Evolutionary conservation across 2,329 filamentous ascomycete genomes (phyloP).

Genomic region (Metarhizium humberi): DNA sequence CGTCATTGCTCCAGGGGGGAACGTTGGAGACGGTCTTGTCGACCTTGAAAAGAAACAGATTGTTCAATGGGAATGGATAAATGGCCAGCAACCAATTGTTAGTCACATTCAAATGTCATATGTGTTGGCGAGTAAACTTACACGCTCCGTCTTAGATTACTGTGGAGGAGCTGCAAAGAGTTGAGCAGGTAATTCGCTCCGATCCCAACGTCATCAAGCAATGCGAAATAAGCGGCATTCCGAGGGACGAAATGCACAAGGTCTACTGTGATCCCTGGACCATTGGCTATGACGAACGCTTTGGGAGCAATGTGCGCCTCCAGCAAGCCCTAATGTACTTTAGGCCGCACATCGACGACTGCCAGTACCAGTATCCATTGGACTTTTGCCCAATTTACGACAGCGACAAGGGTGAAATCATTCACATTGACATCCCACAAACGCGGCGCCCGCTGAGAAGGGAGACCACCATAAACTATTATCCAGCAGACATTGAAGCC

Average conservation of each 20-base stretch:
- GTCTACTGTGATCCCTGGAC: slow-evolving; percentile 97
- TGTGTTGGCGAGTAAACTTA: too few relatives aligned
- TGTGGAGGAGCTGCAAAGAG: slow-evolving; percentile 64
- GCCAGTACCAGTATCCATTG: slow-evolving; percentile 82
- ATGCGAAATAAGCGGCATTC: slow-evolving; percentile 52
- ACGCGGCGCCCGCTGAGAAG: slow-evolving; percentile 68
- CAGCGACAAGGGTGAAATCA: slow-evolving; percentile 64
- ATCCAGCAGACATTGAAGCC: slow-evolving; percentile 60
- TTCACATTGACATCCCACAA: slow-evolving; percentile 52
- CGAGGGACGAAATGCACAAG: slow-evolving; percentile 61
- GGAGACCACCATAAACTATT: slow-evolving; percentile 69
- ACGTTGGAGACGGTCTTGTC: slow-evolving; percentile 71
- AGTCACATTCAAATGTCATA: too few relatives aligned
- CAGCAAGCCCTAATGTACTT: slow-evolving; percentile 97
- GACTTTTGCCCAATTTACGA: slow-evolving; percentile 94
- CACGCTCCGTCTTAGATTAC: too few relatives aligned
- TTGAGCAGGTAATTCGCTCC: slow-evolving; percentile 63
- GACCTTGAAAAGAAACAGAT: slow-evolving; percentile 58
- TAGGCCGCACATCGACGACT: slow-evolving; percentile 73
- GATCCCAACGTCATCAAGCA: slow-evolving; percentile 82
- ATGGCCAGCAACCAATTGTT: slow-evolving; percentile 69
- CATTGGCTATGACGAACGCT: slow-evolving; percentile 87
- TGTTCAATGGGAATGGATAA: slow-evolving; percentile 60
- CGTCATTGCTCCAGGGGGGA: slow-evolving; percentile 65
- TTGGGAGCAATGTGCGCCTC: slow-evolving; percentile 66